phyloP scores from a whole-genome alignment of 257 asterid species.

The Solanum infundibuliforme region DNA sequence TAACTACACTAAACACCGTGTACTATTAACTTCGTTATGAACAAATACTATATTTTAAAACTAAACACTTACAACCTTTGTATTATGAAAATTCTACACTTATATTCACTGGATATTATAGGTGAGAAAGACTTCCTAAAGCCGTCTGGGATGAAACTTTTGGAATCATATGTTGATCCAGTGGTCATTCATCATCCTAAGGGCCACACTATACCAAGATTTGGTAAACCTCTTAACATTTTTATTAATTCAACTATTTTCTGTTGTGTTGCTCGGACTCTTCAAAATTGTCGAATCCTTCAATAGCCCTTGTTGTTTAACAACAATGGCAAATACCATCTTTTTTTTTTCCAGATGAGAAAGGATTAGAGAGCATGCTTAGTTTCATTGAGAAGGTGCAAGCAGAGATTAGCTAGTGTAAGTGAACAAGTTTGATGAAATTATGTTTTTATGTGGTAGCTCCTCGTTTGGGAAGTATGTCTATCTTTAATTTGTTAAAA shows the following conservation, averaged over 20 bases:
- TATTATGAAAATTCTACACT: not conserved
- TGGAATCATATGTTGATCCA: constrained; percentile 9
- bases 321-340: not conserved
- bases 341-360: not conserved
- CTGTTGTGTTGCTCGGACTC: not conserved
- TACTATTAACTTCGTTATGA: not conserved
- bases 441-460: not conserved
- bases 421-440: not conserved
- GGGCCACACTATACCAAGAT: constrained; percentile 11
- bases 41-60: not conserved
- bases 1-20: not conserved
- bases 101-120: not conserved
- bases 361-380: constrained; percentile 3
- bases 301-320: not conserved
- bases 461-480: not conserved
- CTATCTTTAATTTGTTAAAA: not conserved
- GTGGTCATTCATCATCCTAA: constrained; percentile 14
- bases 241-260: not conserved
- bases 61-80: not conserved
- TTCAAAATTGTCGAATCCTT: not conserved
- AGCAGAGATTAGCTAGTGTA: not conserved
- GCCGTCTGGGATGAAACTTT: not conserved
- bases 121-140: constrained; percentile 10
- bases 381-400: not conserved
- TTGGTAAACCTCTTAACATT: not conserved